Evolutionary conservation across 2,329 filamentous ascomycete genomes (phyloP).

Genomic region (Scedosporium dehoogii): DNA sequence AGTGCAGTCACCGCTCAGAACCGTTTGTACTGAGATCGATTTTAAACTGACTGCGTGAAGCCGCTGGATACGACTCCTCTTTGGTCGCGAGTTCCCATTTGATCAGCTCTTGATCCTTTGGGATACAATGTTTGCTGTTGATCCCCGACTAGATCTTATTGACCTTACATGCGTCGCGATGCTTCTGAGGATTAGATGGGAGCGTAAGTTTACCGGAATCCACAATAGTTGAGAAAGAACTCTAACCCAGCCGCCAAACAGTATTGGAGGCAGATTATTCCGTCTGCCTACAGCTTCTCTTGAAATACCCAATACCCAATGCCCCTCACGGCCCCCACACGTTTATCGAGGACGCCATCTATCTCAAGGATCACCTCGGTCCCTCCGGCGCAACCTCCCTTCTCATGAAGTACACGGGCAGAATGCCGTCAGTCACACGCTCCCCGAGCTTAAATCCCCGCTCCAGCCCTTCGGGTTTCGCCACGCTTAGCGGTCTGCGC

Average conservation of each 20-base stretch:
- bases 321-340: conserved; percentile 58
- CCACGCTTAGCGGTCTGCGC: conserved; percentile 24
- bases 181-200: conserved; percentile 85
- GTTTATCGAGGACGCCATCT: conserved; percentile 79
- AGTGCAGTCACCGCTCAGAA: conserved; percentile 15
- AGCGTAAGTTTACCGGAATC: conserved; percentile 47
- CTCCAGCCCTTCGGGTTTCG: conserved; percentile 23
- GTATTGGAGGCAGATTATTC: conserved; percentile 86
- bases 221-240: neutral
- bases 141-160: conserved; percentile 68
- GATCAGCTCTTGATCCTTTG: conserved; percentile 75
- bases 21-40: neutral
- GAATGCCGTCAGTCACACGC: conserved; percentile 26
- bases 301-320: conserved; percentile 68
- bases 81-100: conserved; percentile 88
- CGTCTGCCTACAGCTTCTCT: conserved; percentile 65
- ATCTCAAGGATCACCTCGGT: conserved; percentile 56
- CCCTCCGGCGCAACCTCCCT: conserved; percentile 52
- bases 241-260: conserved; percentile 24
- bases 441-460: conserved; percentile 15
- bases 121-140: conserved; percentile 85
- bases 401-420: conserved; percentile 62
- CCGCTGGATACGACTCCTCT: conserved; percentile 87
- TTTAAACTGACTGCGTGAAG: conserved; percentile 28
- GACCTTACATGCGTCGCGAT: conserved; percentile 91